These are phyloP conservation scores for Halophytophthora batemanensis DNA, from an alignment of 352 stramenopile genomes.

Conservation along the genomic window DNA sequence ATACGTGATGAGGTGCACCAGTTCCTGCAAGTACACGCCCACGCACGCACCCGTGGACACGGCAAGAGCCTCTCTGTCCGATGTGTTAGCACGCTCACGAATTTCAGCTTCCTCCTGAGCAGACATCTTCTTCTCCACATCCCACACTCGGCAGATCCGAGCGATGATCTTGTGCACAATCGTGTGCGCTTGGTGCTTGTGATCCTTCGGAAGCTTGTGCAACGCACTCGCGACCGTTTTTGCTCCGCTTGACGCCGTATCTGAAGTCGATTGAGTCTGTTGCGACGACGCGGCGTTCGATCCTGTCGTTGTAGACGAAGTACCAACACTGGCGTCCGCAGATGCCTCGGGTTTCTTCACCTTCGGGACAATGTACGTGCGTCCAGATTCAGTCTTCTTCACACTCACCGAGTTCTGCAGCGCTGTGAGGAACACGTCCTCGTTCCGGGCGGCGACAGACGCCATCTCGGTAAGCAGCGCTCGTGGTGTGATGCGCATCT, in stretches of 20 bases:
- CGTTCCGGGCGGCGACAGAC: constrained; percentile 64
- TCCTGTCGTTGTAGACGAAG: neutral
- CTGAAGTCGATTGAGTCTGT: constrained; percentile 6
- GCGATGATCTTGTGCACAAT: constrained; percentile 65
- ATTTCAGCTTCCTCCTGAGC: constrained; percentile 15
- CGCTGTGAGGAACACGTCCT: constrained; percentile 72
- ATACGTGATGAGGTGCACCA: constrained; percentile 69
- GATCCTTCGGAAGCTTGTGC: constrained; percentile 64
- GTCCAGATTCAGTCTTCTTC: constrained; percentile 78
- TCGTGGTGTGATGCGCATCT: constrained; percentile 82
- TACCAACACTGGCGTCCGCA: constrained; percentile 7
- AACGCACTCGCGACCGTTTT: constrained; percentile 10
- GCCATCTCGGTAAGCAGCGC: constrained; percentile 80
- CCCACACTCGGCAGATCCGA: constrained; percentile 57
- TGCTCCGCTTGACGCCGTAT: constrained; percentile 17
- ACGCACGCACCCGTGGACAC: constrained; percentile 37
- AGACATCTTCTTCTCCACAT: constrained; percentile 33
- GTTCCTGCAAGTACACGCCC: constrained; percentile 62
- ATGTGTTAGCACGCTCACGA: constrained; percentile 1
- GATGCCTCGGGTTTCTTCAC: constrained; percentile 20
- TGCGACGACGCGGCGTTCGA: neutral
- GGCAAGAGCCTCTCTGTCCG: constrained; percentile 8
- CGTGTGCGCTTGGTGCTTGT: constrained; percentile 59
- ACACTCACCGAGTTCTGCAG: constrained; percentile 65
- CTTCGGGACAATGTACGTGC: constrained; percentile 68